Evolutionary conservation across 1,139 yeast species (phyloP).

Genomic region (Taphrina deformans): DNA sequence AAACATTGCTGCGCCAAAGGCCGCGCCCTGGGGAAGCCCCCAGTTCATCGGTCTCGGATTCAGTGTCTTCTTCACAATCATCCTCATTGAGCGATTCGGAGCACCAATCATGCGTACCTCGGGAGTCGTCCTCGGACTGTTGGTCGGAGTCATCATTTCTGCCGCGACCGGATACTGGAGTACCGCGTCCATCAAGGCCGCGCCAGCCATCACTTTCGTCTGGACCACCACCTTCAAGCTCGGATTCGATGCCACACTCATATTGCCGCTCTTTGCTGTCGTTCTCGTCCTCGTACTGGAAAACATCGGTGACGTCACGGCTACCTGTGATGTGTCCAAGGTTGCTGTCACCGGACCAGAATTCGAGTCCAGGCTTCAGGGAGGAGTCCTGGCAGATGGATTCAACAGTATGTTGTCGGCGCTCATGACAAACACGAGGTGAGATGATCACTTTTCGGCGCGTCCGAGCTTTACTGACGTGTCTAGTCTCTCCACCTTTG

Average conservation of each 20-base stretch:
- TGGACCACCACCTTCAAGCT: constrained; percentile 85
- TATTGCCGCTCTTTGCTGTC: constrained; percentile 78
- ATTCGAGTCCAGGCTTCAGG: constrained; percentile 84
- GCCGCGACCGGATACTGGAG: constrained; percentile 85
- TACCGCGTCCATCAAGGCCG: constrained; percentile 56
- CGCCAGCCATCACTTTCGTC: constrained; percentile 80
- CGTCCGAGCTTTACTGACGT: no score
- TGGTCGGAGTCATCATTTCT: constrained; percentile 87
- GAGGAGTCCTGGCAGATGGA: constrained; percentile 83
- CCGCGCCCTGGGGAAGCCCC: constrained; percentile 80
- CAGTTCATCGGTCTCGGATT: constrained; percentile 83
- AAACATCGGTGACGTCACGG: constrained; percentile 89
- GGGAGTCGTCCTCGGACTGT: constrained; percentile 79
- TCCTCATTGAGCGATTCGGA: constrained; percentile 79
- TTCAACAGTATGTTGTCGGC: constrained; percentile 71
- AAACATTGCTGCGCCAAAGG: constrained; percentile 52
- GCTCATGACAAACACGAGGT: constrained; percentile 60
- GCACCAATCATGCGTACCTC: constrained; percentile 94
- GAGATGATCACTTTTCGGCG: no score
- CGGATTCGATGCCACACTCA: constrained; percentile 75
- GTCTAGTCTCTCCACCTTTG: constrained; percentile 63
- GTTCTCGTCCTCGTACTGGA: constrained; percentile 82
- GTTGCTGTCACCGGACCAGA: constrained; percentile 75
- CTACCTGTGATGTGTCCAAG: constrained; percentile 86
- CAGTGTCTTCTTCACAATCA: constrained; percentile 69